Evolutionary conservation across 169 alveolate species (phyloP), one percentile per base, ranked within the genome.

Genomic region (Cryptosporidium meleagridis): DNA sequence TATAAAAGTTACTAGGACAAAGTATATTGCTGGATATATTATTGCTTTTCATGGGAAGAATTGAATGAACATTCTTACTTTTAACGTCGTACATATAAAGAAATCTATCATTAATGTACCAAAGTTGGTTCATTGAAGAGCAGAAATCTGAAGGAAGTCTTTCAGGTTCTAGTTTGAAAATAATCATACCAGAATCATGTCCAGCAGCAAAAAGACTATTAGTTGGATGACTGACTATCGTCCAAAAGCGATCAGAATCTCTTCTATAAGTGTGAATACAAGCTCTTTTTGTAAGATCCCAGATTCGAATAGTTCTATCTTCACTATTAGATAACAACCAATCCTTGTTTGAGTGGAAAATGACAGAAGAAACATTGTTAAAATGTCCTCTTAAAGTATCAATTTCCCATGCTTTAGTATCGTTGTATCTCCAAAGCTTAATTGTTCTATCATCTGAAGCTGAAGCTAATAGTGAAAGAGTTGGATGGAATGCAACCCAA

Each of bases 231-330:
- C 95, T 94, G 3, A 97, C 97, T n/a, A 97, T 84, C 52, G 96
- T 92, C 99, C 99, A 98, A 87, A 97, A 98, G 65, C 99, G 92
- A 92, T 98, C 99, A 73, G 95, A 93, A 59, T 97, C 99, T 94
- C 96, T 95, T 41, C 95, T 92, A 72, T 95, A 93, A 21, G 97
- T 95, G 91, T 96, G 97, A 10, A 96, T 93, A 31, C 95, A 86
- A 0, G 96, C 55, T 92, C 98, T 95, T 86, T 97, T 95, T 65
- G 93, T 95, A 37, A 96, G 92, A 91, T 97, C 99, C 99, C 99
- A 98, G 16, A 97, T 93, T 75, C 97, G 92, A 52, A 97, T 89
- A 3, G 99, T 96, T 71, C 96, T 95, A 87, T 98, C 99, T 93
- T 97, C 99, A 68, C 98, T 95, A 71, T 95, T 94, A 14, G 98